Evolutionary conservation across 2,329 filamentous ascomycete species (phyloP).

Genomic region (Camptophora hylomeconis): DNA sequence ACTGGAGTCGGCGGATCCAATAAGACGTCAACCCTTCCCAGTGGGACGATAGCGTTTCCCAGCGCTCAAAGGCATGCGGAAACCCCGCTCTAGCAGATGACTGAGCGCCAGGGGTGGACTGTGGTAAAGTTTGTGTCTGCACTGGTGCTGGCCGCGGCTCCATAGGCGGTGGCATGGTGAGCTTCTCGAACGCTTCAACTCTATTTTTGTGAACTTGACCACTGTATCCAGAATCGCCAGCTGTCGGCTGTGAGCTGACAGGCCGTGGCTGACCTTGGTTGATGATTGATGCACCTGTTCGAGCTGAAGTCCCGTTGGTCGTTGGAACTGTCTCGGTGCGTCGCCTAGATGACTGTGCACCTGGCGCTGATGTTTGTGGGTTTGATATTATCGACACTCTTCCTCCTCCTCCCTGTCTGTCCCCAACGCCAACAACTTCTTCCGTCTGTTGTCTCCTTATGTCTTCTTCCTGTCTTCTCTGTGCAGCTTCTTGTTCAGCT

Average conservation of each 20-base stretch:
- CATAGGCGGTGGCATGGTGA: conserved; percentile 13
- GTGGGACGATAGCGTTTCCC: conserved; percentile 92
- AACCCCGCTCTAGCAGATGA: too few species aligned
- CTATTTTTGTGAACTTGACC: conserved; percentile 13
- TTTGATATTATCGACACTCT: too few species aligned
- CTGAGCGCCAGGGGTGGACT: too few species aligned
- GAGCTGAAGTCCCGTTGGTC: conserved; percentile 2
- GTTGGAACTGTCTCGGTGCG: conserved; percentile 11
- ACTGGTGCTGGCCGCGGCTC: conserved; percentile 7
- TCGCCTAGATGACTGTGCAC: conserved; percentile 4
- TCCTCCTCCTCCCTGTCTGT: conserved; percentile 20
- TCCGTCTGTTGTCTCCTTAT: conserved; percentile 39
- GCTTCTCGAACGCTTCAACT: conserved; percentile 16
- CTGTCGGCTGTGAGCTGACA: conserved; percentile 17
- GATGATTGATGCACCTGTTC: conserved; percentile 6
- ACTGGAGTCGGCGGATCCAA: conserved; percentile 86
- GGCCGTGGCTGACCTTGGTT: conserved; percentile 10
- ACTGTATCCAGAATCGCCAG: conserved; percentile 8
- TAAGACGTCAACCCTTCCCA: conserved; percentile 97
- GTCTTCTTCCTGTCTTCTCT: conserved; percentile 32
- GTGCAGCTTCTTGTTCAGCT: conserved; percentile 51
- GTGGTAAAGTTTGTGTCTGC: conserved; percentile 3
- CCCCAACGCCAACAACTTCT: conserved; percentile 44
- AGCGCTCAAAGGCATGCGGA: conserved; percentile 92
- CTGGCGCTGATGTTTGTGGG: conserved; percentile 2